Conservation (phyloP, 805 yeast genomes). For the Grigorovia yakushimaensis region DNA sequence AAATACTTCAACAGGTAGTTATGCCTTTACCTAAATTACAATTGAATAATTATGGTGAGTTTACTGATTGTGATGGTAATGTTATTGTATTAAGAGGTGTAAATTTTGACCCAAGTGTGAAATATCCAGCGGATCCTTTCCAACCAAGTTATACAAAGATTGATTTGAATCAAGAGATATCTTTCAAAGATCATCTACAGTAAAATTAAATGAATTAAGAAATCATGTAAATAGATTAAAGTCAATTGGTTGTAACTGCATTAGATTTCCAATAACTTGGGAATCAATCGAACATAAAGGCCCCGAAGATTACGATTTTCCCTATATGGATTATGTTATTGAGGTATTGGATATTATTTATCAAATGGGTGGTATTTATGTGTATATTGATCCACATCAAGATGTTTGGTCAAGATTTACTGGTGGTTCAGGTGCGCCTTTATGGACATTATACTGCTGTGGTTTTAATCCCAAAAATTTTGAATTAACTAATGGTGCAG, state of each 20-base stretch:
- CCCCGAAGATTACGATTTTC: conserved; percentile 74
- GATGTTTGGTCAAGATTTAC: conserved; percentile 86
- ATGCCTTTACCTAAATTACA: neutral
- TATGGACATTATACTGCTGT: conserved; percentile 87
- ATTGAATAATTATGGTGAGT: conserved; percentile 43
- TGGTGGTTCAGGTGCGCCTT: conserved; percentile 91
- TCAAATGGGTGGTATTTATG: conserved; percentile 59
- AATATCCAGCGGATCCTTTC: conserved; percentile 55
- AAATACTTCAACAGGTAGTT: neutral
- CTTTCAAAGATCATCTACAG: conserved; percentile 80
- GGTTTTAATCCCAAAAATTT: conserved; percentile 78
- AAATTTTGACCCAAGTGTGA: conserved; percentile 67
- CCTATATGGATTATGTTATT: conserved; percentile 60
- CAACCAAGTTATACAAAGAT: conserved; percentile 31
- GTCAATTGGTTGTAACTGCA: conserved; percentile 71
- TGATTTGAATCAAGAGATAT: conserved; percentile 58
- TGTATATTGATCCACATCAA: conserved; percentile 83
- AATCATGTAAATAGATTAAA: conserved; percentile 61
- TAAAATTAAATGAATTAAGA: conserved; percentile 58
- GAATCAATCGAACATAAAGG: conserved; percentile 87
- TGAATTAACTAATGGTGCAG: conserved; percentile 64
- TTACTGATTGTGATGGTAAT: conserved; percentile 49
- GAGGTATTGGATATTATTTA: conserved; percentile 48
- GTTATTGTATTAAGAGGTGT: conserved; percentile 65
- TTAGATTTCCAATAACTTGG: conserved; percentile 78